Evolutionary conservation across 257 asterid species (phyloP), one percentile per base, ranked within the genome.

Genomic region (Solanum stenotomum): DNA sequence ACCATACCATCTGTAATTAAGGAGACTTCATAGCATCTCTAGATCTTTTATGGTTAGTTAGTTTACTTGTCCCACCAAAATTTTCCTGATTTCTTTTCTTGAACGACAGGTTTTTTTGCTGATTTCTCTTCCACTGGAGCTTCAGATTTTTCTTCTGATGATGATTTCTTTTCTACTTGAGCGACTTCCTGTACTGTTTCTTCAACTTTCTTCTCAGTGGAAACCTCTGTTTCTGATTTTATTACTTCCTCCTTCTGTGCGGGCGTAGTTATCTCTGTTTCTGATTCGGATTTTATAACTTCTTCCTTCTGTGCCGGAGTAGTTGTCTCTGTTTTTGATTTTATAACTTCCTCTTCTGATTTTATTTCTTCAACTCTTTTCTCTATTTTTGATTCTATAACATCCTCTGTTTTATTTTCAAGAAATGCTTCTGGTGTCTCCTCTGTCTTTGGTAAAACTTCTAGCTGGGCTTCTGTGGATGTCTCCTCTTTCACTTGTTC

Each of bases 401-500:
- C 83, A 15, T 91, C 87, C 35, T 63, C 85, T 46, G 56, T 85
- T 37, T 71, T 76, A 18, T 82, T 34, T 31, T 88, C 88, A 40
- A 76, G 85, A 4, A 76, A 27, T 5, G 59, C 56, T 29, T 59
- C 23, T 5, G 87, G 8, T 1, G 88, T 2, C 40, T 87, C 40
- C 44, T 83, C 90, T 33, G 46, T 83, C 29, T 37, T 40, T 70
- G 82, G 5, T 13, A 76, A 25, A 34, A 56, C 44, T 34, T 23
- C 63, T 31, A 87, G 49, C 13, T 89, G 82, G 13, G 15, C 82
- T 88, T 88, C 10, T 56, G 31, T 74, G 76, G 37, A 37, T 83
- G 16, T 81, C 61, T 49, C 71, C 67, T 56, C 83, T 63, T 74
- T 83, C 67, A 83, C 87, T 44, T 85, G 40, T 63, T 85, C 67